These are phyloP conservation scores for Phytopythium aichiense DNA, from an alignment of 352 stramenopile species.

Conservation along the genomic window DNA sequence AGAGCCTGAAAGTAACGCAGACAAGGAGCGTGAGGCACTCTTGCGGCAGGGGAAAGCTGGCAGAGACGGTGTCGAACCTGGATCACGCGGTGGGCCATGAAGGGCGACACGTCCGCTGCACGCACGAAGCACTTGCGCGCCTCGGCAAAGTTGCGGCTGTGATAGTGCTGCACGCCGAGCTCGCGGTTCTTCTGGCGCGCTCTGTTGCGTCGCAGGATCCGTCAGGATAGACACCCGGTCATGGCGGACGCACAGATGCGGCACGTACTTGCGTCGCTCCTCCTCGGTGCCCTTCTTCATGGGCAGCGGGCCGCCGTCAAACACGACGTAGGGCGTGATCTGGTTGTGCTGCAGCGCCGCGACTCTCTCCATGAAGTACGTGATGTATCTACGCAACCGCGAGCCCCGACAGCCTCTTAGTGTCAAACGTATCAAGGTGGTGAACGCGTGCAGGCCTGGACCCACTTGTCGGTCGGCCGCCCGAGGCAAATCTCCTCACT, in stretches of 20 bases:
- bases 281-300: constrained; percentile 82
- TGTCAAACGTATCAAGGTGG: neutral
- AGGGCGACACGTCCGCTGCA: constrained; percentile 73
- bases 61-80: constrained; percentile 27
- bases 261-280: constrained; percentile 51
- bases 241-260: no score
- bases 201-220: constrained; percentile 13
- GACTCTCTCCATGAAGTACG: constrained; percentile 70
- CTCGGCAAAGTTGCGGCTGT: constrained; percentile 50
- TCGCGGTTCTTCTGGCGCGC: constrained; percentile 66
- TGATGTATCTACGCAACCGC: constrained; percentile 48
- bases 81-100: constrained; percentile 78
- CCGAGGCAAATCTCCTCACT: constrained; percentile 70
- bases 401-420: neutral
- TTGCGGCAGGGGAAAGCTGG: neutral
- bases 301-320: constrained; percentile 64
- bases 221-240: neutral
- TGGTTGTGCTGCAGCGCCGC: constrained; percentile 43
- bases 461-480: constrained; percentile 67
- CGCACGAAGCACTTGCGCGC: constrained; percentile 69
- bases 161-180: constrained; percentile 51
- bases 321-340: constrained; percentile 74
- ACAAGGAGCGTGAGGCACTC: neutral
- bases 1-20: constrained; percentile 22
- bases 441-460: neutral